Base-by-base conservation (phyloP, 1,284 basidiomycete genomes). In the Ceratobasidium sp. region DNA sequence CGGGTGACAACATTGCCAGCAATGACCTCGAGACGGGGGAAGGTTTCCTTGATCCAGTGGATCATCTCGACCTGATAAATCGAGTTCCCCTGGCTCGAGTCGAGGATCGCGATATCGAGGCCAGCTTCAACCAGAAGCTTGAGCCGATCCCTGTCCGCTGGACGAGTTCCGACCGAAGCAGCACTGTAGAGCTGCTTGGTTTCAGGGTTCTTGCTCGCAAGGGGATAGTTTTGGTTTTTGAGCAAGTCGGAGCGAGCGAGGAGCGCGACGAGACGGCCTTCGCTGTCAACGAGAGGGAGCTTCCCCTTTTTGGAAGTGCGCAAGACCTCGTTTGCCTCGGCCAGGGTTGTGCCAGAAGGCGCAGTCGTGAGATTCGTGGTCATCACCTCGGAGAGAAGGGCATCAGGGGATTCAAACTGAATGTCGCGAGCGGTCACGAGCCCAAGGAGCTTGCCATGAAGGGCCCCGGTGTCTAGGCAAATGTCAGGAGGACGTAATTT, bases 251-350 rank as follows among this genome's bases (percentile, higher is more conserved):
- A 98, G 70, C 96, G 94, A 3, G 95, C 93, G 69, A 98, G 89
- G 71, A 97, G 91, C 27, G 94, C 92, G 56, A 90, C 85, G 53
- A 97, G 89, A 73, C 87, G 83, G 69, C 92, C 92, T 58, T 86
- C 75, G 6, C 80, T 75, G 79, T 97, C 90, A 74, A 97, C 83
- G 76, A 98, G 92, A 60, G 94, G 96, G 0, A 99, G 87, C 80
- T 99, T 99, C 72, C 96, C 96, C 84, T 98, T 98, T 80, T 99
- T 99, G 54, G 92, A 96, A 78, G 94, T 91, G 57, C 96, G 94
- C 38, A 99, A 87, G 76, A 99, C 93, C 76, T 88, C 83, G 83
- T 99, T 99, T 73, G 96, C 97, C 80, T 98, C 88, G 70, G 87
- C 81, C 64, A 99, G 90, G 1, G 94, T 96, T 75, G 96, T 88